These are phyloP conservation scores for Drechslera avenae DNA, from an alignment of 2,329 filamentous ascomycete genomes.

Conservation along the genomic window DNA sequence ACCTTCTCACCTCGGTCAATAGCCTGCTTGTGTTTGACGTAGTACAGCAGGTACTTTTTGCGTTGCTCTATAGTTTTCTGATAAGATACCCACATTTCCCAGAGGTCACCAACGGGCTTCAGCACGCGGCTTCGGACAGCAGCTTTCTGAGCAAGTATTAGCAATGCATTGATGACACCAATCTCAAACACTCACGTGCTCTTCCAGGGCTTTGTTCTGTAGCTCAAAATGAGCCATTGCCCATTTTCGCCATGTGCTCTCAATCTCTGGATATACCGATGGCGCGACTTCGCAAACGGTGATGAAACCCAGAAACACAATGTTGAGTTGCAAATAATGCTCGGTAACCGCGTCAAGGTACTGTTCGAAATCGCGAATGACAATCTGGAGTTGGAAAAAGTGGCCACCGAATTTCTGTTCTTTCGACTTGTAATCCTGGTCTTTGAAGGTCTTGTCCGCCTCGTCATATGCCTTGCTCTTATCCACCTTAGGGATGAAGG, in stretches of 20 bases:
- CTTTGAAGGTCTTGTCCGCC: constrained; percentile 69
- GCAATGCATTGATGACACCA: constrained; percentile 7
- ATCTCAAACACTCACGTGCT: constrained; percentile 67
- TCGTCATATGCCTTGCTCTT: constrained; percentile 77
- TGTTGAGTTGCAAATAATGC: constrained; percentile 81
- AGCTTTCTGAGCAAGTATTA: constrained; percentile 51
- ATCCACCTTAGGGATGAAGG: constrained; percentile 86
- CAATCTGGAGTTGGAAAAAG: constrained; percentile 88
- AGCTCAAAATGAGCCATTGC: constrained; percentile 87
- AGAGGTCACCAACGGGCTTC: constrained; percentile 77
- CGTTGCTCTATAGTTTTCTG: constrained; percentile 92
- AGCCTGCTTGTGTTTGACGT: constrained; percentile 77
- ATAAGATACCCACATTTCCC: constrained; percentile 81
- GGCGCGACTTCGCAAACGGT: constrained; percentile 73
- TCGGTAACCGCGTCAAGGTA: constrained; percentile 81
- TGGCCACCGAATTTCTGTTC: constrained; percentile 90
- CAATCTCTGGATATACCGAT: constrained; percentile 72
- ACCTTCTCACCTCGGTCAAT: constrained; percentile 82
- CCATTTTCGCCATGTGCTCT: constrained; percentile 93
- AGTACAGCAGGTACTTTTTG: constrained; percentile 89
- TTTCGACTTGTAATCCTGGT: constrained; percentile 78
- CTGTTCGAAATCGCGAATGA: constrained; percentile 90
- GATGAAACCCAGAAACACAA: constrained; percentile 81
- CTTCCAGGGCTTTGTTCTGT: constrained; percentile 78
- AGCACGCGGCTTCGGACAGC: constrained; percentile 82